Evolutionary conservation across 2,329 filamentous ascomycete genomes (phyloP).

Genomic region (Fusarium goolgardi): DNA sequence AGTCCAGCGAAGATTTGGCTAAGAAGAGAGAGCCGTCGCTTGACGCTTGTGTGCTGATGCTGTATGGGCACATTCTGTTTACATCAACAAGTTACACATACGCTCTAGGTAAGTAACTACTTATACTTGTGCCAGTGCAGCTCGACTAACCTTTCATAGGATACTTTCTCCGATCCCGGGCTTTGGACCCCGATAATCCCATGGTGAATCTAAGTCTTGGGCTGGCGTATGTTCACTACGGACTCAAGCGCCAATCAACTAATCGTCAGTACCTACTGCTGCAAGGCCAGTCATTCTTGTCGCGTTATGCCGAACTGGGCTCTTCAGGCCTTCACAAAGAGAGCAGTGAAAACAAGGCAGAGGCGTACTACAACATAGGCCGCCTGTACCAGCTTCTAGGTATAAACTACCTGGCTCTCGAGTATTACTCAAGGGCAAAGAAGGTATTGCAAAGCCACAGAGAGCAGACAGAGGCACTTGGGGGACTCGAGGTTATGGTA

Average conservation of each 20-base stretch:
- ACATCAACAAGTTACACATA: slow-evolving; percentile 85
- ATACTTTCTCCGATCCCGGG: slow-evolving; percentile 84
- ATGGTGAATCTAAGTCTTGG: slow-evolving; percentile 85
- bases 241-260: slow-evolving; percentile 87
- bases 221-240: slow-evolving; percentile 87
- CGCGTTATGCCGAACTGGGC: slow-evolving; percentile 48
- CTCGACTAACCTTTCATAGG: slow-evolving; percentile 55
- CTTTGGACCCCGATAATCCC: slow-evolving; percentile 79
- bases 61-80: slow-evolving; percentile 92
- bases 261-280: slow-evolving; percentile 90
- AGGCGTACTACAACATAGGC: slow-evolving; percentile 55
- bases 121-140: background rate
- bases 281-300: slow-evolving; percentile 85
- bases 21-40: slow-evolving; percentile 54
- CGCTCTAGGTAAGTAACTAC: slow-evolving; percentile 72
- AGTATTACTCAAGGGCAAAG: slow-evolving; percentile 70
- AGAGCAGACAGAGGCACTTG: slow-evolving; percentile 5
- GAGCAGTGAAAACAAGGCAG: slow-evolving; percentile 39
- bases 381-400: slow-evolving; percentile 55
- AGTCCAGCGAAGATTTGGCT: slow-evolving; percentile 1
- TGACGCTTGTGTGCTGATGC: slow-evolving; percentile 83
- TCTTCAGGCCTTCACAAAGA: background rate
- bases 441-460: slow-evolving; percentile 7
- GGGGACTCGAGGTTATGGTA: slow-evolving; percentile 48
- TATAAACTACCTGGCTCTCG: slow-evolving; percentile 68